Percentiles rank a stretch among this genome's conserved stretches.
These are phyloP conservation scores for Candida sithepensis DNA, from an alignment of 805 yeast species.

Conservation along the genomic window DNA sequence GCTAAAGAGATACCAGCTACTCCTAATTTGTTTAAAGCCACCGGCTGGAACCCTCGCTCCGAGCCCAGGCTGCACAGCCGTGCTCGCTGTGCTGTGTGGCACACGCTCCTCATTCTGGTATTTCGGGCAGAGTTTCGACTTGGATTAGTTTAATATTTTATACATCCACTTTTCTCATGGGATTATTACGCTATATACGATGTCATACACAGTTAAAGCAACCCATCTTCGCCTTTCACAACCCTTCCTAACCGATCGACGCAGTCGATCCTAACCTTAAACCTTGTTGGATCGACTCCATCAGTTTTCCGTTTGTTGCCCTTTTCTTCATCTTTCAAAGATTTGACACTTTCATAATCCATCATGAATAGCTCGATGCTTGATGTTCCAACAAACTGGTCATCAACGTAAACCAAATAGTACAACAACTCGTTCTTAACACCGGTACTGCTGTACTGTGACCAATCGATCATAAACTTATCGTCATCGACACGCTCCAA, in stretches of 20 bases:
- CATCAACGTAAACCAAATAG: conserved; percentile 32
- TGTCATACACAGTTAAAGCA: no score
- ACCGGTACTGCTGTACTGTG: conserved; percentile 17
- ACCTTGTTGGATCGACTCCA: background rate
- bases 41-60: background rate
- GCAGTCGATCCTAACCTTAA: conserved; percentile 22
- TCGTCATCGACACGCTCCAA: background rate
- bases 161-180: no score
- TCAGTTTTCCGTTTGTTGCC: background rate
- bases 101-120: no score
- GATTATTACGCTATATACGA: no score
- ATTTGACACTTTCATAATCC: background rate
- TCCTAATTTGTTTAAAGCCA: background rate
- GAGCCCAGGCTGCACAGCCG: no score
- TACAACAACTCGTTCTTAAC: conserved; percentile 17
- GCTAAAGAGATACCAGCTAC: no score
- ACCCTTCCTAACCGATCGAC: conserved; percentile 21
- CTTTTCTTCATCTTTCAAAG: background rate
- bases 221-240: conserved; percentile 9
- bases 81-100: no score
- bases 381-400: conserved; percentile 26
- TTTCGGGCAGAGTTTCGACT: no score
- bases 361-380: conserved; percentile 10
- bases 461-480: conserved; percentile 18
- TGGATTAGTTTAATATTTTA: no score